Conservation (phyloP, 805 yeast genomes). For the Zygotorulaspora florentina region DNA sequence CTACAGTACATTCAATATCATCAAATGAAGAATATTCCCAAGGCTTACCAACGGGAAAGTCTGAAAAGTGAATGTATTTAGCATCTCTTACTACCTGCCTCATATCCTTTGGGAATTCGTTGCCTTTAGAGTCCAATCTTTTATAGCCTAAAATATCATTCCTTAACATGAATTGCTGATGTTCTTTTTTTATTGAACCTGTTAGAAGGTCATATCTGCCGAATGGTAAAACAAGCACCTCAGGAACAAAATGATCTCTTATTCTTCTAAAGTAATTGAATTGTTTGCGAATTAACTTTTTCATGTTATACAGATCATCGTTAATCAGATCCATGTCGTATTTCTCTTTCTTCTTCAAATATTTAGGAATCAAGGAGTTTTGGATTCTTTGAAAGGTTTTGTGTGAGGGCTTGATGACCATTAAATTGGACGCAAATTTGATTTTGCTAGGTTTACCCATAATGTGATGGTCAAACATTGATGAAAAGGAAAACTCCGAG, state of each 20-base stretch:
- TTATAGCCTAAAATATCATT: constrained; percentile 32
- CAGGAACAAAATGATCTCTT: constrained; percentile 23
- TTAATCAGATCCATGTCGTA: constrained; percentile 34
- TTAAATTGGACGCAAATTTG: constrained; percentile 43
- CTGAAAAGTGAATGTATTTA: constrained; percentile 58
- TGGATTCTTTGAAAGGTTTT: constrained; percentile 25
- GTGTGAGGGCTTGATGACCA: constrained; percentile 54
- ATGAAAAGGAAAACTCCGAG: constrained; percentile 25
- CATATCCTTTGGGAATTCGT: constrained; percentile 13
- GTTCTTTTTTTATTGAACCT: constrained; percentile 25
- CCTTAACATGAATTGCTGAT: constrained; percentile 23
- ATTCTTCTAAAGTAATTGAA: constrained; percentile 29
- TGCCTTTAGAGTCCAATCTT: constrained; percentile 18
- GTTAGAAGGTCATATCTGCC: constrained; percentile 31
- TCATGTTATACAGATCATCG: constrained; percentile 27
- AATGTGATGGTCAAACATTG: constrained; percentile 20
- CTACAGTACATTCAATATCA: constrained; percentile 22
- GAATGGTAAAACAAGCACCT: constrained; percentile 31
- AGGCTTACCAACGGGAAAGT: constrained; percentile 63
- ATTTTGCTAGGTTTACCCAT: constrained; percentile 26
- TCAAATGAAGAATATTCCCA: constrained; percentile 41
- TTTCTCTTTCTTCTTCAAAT: constrained; percentile 15
- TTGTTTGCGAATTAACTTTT: constrained; percentile 27
- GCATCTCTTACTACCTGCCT: constrained; percentile 32
- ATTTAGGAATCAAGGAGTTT: constrained; percentile 21